Base-by-base conservation (phyloP, 208 protist genomes). In the Wallacemonas rigidus region DNA sequence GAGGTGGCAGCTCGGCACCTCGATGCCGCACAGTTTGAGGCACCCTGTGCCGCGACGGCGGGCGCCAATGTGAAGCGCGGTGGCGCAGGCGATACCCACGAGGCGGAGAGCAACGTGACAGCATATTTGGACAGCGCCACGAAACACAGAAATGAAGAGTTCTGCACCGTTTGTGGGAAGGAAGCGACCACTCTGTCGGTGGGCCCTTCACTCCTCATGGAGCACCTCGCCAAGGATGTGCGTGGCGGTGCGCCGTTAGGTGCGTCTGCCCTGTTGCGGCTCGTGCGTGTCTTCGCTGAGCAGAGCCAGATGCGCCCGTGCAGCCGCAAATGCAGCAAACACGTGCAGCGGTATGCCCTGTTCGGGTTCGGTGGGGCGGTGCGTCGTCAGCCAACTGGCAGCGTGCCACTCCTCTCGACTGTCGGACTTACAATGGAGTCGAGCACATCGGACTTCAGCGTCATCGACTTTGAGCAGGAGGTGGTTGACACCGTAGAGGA, bases 341-440 rank as follows among this genome's bases (percentile, higher is more conserved):
- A 92, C 51, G 51, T 94, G 53, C 74, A 90, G 39, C 86, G 89
- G 2, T 96, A 86, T 79, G 85, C 77, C 11, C 47, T 93, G 3
- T 90, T 86, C 57, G 87, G 89, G 48, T 92, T 88, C 72, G 82
- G 89, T 15, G 89, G 92, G 35, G 89, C 92, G 5, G 73, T 82
- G 35, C 76, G 77, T 38, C 67, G 77, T 36, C 67, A 71, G 47
- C 69, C 74, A 9, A 80, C 62, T 44, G 74, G 79, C 41, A 80
- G 80, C 44, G 72, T 72, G 2, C 62, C 63, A 1, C 70, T 94
- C 8, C 67, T 83, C 55, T 73, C 82, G 11, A 56, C 73, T 0
- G 43, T 74, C 36, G 71, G 75, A 56, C 5, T 65, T 11, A 5
- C 63, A n/a, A 40, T 68, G 72, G 57, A 51, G 71, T 77, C 41